These are phyloP conservation scores for Lomentospora prolificans DNA, from an alignment of 2,329 filamentous ascomycete species.

Conservation along the genomic window DNA sequence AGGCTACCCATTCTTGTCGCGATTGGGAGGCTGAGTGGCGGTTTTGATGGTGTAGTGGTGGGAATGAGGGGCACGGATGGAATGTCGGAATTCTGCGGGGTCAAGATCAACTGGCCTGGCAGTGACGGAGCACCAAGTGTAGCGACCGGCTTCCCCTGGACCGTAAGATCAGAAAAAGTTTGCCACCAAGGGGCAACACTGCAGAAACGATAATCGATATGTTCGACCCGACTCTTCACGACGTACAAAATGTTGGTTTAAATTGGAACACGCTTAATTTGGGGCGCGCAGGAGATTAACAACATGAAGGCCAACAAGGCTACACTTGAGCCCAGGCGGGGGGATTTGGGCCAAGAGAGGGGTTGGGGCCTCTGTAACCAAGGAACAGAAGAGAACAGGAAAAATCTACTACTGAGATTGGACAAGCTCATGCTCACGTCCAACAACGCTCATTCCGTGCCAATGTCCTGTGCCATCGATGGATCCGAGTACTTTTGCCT, in stretches of 20 bases:
- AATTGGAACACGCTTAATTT: background rate
- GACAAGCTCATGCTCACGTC: background rate
- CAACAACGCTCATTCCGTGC: background rate
- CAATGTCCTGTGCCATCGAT: too few relatives aligned
- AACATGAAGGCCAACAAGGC: too few relatives aligned
- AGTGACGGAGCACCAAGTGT: too few relatives aligned
- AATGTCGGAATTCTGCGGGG: background rate
- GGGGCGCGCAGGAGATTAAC: too few relatives aligned
- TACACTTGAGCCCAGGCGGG: background rate
- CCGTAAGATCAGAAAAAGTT: too few relatives aligned
- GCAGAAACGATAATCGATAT: background rate
- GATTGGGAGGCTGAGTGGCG: background rate
- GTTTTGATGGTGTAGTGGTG: background rate
- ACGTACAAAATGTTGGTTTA: background rate
- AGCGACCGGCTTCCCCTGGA: too few relatives aligned
- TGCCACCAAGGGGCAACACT: background rate
- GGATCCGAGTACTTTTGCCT: too few relatives aligned
- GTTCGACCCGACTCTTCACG: too few relatives aligned
- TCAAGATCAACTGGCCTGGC: background rate
- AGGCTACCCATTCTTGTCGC: background rate
- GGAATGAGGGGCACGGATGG: constrained; percentile 3
- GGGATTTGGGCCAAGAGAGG: background rate
- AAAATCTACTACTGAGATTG: background rate
- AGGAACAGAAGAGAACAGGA: background rate
- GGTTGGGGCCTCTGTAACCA: background rate